Conservation (phyloP, 2,329 filamentous ascomycete genomes). For the Penicillium sp. region DNA sequence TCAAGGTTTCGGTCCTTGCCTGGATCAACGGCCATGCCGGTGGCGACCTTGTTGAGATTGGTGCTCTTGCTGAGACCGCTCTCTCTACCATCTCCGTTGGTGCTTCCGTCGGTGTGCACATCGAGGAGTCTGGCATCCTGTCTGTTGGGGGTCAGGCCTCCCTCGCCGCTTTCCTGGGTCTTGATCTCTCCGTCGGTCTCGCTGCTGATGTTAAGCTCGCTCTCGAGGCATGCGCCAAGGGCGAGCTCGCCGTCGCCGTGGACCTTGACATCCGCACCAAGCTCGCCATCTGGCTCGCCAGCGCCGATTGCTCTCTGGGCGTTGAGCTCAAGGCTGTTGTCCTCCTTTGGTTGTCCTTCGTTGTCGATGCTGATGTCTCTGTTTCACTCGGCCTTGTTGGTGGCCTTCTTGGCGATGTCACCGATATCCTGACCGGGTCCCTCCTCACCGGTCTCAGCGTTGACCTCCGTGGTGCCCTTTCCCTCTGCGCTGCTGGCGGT, state of each 20-base stretch:
- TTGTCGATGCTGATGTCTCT: constrained; percentile 27
- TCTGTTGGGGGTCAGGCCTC: constrained; percentile 29
- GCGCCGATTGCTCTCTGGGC: constrained; percentile 32
- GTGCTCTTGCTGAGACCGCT: constrained; percentile 28
- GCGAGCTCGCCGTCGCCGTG: constrained; percentile 28
- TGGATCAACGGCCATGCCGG: constrained; percentile 33
- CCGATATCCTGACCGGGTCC: constrained; percentile 31
- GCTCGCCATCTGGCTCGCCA: constrained; percentile 34
- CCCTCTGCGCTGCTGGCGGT: constrained; percentile 32
- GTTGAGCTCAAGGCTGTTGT: constrained; percentile 39
- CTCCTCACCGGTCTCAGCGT: constrained; percentile 29
- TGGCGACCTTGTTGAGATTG: constrained; percentile 29
- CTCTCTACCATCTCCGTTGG: constrained; percentile 34
- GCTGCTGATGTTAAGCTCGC: constrained; percentile 29
- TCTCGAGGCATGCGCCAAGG: constrained; percentile 31
- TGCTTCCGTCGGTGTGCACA: constrained; percentile 29
- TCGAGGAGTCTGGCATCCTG: constrained; percentile 32
- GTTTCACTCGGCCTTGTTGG: constrained; percentile 29
- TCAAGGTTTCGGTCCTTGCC: constrained; percentile 31
- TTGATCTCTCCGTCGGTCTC: constrained; percentile 26
- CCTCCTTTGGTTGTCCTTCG: constrained; percentile 38
- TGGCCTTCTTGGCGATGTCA: constrained; percentile 30
- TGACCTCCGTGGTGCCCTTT: constrained; percentile 33
- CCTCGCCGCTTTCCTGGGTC: constrained; percentile 35
- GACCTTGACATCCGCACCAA: constrained; percentile 30